Evolutionary conservation across 139 green algal species (phyloP).

Genomic region (Zygnema cylindricum): DNA sequence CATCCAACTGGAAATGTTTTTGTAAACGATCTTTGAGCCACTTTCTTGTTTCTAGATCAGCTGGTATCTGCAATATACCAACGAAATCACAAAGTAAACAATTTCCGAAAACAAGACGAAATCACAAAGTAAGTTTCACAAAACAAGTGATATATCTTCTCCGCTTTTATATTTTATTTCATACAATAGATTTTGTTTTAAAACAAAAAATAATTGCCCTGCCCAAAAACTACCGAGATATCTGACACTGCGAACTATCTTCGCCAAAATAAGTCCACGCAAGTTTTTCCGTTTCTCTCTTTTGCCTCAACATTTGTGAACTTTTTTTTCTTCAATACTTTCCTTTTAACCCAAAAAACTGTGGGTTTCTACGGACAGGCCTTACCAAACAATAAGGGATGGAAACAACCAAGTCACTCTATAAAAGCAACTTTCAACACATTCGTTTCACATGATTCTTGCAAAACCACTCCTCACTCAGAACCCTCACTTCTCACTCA

Average conservation of each 20-base stretch:
- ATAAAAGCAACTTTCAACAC: not conserved
- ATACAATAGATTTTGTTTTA: not conserved
- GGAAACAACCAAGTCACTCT: not conserved
- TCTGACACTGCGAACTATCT: too few relatives aligned
- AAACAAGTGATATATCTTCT: too few relatives aligned
- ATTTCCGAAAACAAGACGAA: too few relatives aligned
- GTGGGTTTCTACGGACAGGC: too few relatives aligned
- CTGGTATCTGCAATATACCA: slow-evolving; percentile 37
- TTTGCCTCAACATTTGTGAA: too few relatives aligned
- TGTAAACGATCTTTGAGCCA: slow-evolving; percentile 42
- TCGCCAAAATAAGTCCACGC: too few relatives aligned
- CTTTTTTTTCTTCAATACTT: too few relatives aligned
- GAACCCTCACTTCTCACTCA: not conserved
- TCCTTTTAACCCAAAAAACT: too few relatives aligned
- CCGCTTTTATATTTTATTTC: not conserved
- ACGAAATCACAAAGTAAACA: too few relatives aligned
- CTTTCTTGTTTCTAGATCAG: slow-evolving; percentile 3
- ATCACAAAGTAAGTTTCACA: too few relatives aligned
- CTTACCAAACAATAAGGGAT: too few relatives aligned
- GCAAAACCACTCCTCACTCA: not conserved
- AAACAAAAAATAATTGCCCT: not conserved
- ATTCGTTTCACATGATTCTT: not conserved
- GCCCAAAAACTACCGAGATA: not conserved
- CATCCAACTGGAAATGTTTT: slow-evolving; percentile 20
- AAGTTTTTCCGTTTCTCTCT: too few relatives aligned